Base-by-base conservation (phyloP, 2,329 filamentous ascomycete species). In the Arthrobotrys musiformis region DNA sequence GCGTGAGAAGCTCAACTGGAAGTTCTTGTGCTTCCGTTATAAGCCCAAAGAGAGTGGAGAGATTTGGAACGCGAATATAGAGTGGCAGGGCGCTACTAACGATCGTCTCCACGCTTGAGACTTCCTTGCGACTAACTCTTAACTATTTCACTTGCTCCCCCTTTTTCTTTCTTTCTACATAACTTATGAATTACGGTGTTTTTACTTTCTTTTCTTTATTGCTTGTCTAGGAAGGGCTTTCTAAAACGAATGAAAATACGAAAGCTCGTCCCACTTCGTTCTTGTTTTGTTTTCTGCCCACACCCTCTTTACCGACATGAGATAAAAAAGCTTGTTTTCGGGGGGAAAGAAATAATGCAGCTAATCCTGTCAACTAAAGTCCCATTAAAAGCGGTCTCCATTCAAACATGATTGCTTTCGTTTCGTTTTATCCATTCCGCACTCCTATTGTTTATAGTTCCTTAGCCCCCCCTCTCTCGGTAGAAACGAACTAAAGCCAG, bases 1-100 rank as follows among this genome's bases (percentile, higher is more conserved):
- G 89, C 87, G 90, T 81, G 88, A 90, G 81, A 92, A 94, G 85
- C 86, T 95, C 82, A 95, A 95, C 85, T 94, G 92, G 92, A 93
- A 92, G 83, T 87, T 94, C 82, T 85, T 94, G 82, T 91, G 90
- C 64, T 94, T 92, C 92, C 90, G 93, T 82, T 93, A 89, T 87
- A 88, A 89, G 82, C 85, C 86, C 44, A 85, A 83, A 69, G 83
- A 83, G 76, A 46, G 66, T 80, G 68, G 63, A n/a, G 61, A 56
- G 2, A 37, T n/a, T 11, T 77, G 73, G 73, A 24, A 70, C 40
- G 60, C 60, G 0, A 44, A 54, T 5, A 37, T 77, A 19, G 66
- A 77, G 28, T 77, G 66, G 66, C 19, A 70, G 11, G 73, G 73
- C 5, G 44, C 48, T 8, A 48, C 28, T 1, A 77, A 70, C 19